Percentiles rank a stretch among this genome's conserved stretches.
These are phyloP conservation scores for Paxillus ammoniavirescens DNA, from an alignment of 768 basidiomycete species.

Conservation along the genomic window DNA sequence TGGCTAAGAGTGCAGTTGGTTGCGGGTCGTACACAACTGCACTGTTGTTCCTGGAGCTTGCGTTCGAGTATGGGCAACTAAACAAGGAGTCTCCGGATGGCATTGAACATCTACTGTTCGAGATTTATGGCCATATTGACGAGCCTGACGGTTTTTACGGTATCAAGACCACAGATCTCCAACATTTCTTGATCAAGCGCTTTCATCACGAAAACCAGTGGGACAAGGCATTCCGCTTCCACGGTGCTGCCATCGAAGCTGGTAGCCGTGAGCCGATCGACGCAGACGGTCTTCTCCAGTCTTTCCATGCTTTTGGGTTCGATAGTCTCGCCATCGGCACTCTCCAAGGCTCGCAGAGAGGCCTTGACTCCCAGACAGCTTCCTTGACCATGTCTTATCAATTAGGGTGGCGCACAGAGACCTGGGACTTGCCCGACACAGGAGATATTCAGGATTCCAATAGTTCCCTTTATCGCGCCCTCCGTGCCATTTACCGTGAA, in stretches of 20 bases:
- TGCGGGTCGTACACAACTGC: slow-evolving; percentile 90
- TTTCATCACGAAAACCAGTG: slow-evolving; percentile 93
- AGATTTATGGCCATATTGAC: slow-evolving; percentile 92
- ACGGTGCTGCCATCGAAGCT: slow-evolving; percentile 81
- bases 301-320: slow-evolving; percentile 90
- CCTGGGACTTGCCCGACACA: slow-evolving; percentile 88
- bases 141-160: slow-evolving; percentile 99
- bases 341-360: slow-evolving; percentile 44
- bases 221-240: slow-evolving; percentile 86
- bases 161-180: slow-evolving; percentile 76
- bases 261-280: slow-evolving; percentile 41
- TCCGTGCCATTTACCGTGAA: slow-evolving; percentile 82
- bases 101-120: slow-evolving; percentile 76
- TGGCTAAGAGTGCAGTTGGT: slow-evolving; percentile 69
- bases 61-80: slow-evolving; percentile 46
- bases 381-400: slow-evolving; percentile 63
- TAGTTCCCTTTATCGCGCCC: slow-evolving; percentile 68
- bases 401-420: slow-evolving; percentile 91
- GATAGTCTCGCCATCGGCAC: slow-evolving; percentile 79
- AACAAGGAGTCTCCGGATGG: slow-evolving; percentile 27
- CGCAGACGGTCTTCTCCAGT: slow-evolving; percentile 66
- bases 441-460: slow-evolving; percentile 44
- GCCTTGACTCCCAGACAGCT: slow-evolving; percentile 23
- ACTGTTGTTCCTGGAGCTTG: slow-evolving; percentile 84
- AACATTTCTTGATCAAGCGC: slow-evolving; percentile 75